A percentile compares a stretch with the other conserved stretches of the same genome.
Evolutionary conservation across 345 rosid genomes (phyloP).

Genomic region (Lumnitzera racemosa): DNA sequence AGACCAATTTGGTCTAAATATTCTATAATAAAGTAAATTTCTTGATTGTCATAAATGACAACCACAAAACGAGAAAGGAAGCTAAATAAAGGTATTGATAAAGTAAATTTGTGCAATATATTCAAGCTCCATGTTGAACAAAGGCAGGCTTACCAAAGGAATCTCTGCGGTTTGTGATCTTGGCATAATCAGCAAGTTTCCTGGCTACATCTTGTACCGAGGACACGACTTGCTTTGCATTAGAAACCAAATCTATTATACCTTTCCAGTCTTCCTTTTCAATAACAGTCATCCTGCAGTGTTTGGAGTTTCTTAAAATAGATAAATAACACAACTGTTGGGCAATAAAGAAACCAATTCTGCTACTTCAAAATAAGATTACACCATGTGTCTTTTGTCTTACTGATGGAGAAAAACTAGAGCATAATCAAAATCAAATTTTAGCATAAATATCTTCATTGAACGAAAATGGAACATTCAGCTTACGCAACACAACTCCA

Average conservation of each 20-base stretch:
- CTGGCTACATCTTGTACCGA: slow-evolving; percentile 82
- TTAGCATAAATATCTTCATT: too few species aligned
- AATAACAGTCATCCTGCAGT: slow-evolving; percentile 66
- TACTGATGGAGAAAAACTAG: too few species aligned
- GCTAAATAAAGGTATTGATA: too few species aligned
- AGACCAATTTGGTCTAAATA: too few species aligned
- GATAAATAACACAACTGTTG: neutral
- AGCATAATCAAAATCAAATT: too few species aligned
- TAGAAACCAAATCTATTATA: slow-evolving; percentile 57
- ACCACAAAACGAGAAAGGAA: too few species aligned
- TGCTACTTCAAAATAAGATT: too few species aligned
- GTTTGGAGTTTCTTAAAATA: neutral
- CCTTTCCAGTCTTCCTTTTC: slow-evolving; percentile 87
- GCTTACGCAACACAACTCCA: too few species aligned
- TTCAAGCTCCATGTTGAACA: neutral
- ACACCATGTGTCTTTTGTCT: too few species aligned
- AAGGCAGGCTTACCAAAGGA: slow-evolving; percentile 33
- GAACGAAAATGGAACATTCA: too few species aligned
- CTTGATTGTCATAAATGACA: too few species aligned
- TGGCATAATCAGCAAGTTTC: slow-evolving; percentile 78
- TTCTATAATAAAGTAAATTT: too few species aligned
- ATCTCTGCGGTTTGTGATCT: slow-evolving; percentile 40
- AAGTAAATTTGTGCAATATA: neutral
- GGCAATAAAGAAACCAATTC: neutral
- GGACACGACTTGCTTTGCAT: slow-evolving; percentile 76